Evolutionary conservation across 192 early-diverging fungal genomes (phyloP).

Genomic region (Lunasporangiospora selenospora): DNA sequence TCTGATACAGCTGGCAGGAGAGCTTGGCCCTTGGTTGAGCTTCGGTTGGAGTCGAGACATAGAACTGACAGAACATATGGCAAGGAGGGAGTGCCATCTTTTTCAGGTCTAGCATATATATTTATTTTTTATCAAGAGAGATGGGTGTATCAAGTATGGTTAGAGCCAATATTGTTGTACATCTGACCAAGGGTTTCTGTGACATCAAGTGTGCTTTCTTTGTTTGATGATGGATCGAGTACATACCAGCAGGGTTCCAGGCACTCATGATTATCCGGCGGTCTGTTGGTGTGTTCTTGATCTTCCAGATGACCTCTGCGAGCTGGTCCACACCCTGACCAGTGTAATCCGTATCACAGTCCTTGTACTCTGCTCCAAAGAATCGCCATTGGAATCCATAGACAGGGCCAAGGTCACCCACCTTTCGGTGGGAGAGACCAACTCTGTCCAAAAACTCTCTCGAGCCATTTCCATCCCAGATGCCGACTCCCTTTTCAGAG

Average conservation of each 20-base stretch:
- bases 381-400: slow-evolving; percentile 99
- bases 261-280: slow-evolving; percentile 93
- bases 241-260: slow-evolving; percentile 94
- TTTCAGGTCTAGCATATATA: slow-evolving; percentile 71
- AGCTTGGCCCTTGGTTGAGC: slow-evolving; percentile 61
- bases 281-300: slow-evolving; percentile 85
- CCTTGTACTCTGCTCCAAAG: slow-evolving; percentile 92
- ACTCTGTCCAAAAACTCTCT: slow-evolving; percentile 88
- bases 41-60: slow-evolving; percentile 76
- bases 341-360: slow-evolving; percentile 85
- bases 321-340: slow-evolving; percentile 96
- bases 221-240: neutral
- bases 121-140: too few relatives aligned
- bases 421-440: slow-evolving; percentile 74
- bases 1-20: slow-evolving; percentile 96
- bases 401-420: slow-evolving; percentile 93
- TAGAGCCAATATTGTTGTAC: too few relatives aligned
- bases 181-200: too few relatives aligned
- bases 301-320: slow-evolving; percentile 82
- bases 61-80: slow-evolving; percentile 98
- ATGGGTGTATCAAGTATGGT: too few relatives aligned
- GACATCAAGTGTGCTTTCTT: neutral
- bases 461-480: slow-evolving; percentile 93
- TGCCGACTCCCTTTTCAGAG: slow-evolving; percentile 75
- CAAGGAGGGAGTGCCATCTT: slow-evolving; percentile 98